Percentiles rank a stretch among this genome's conserved stretches.
These are phyloP conservation scores for Chaetoceros muelleri DNA, from an alignment of 108 stramenopile species.

Conservation along the genomic window DNA sequence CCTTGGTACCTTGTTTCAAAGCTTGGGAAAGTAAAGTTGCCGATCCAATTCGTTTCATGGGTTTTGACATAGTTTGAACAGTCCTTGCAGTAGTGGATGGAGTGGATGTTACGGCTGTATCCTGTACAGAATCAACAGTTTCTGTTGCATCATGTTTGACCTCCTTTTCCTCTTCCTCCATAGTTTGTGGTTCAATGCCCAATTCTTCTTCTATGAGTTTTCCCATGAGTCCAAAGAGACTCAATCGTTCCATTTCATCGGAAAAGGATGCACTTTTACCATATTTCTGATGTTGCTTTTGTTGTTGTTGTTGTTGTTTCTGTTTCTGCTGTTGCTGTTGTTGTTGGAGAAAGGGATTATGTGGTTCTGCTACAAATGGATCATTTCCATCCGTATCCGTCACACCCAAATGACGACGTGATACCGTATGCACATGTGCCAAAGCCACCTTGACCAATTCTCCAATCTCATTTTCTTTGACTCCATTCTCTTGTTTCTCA, in stretches of 20 bases:
- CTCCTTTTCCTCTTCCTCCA: not conserved
- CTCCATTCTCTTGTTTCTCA: not conserved
- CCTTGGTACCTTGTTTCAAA: conserved; percentile 72
- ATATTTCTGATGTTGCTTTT: no score
- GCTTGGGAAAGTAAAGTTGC: conserved; percentile 39
- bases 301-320: no score
- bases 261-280: not conserved
- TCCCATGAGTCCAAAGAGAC: not conserved
- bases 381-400: not conserved
- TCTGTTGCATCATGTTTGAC: no score
- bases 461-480: not conserved
- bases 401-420: no score
- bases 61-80: not conserved
- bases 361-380: not conserved
- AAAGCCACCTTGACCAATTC: not conserved
- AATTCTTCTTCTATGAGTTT: not conserved
- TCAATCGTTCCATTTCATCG: not conserved
- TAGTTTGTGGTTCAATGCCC: not conserved
- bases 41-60: not conserved
- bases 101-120: no score
- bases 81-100: not conserved
- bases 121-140: no score
- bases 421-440: not conserved
- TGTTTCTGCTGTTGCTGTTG: no score
- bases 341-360: not conserved